Base-by-base conservation (phyloP, 768 basidiomycete genomes). In the Agrocybe pediades region DNA sequence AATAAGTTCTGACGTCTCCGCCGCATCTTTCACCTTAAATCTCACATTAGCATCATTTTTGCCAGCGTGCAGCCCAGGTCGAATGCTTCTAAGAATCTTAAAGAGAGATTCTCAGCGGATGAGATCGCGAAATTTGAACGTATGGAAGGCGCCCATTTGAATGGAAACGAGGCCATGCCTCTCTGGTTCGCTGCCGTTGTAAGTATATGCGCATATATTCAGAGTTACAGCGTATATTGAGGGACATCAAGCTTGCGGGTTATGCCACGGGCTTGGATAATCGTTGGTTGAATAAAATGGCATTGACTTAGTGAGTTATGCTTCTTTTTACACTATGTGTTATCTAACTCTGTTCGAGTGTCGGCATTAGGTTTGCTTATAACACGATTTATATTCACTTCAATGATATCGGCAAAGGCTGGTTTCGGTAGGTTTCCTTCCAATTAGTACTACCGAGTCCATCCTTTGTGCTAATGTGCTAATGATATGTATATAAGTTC, bases 71-170 rank as follows among this genome's bases (percentile, higher is more conserved):
- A 62, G 9, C 74, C 74, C 2, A 68, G 74, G 11, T 53, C 57
- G 7, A 73, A 69, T 51, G 46, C 51, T 2, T 53, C 58, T 1
- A 62, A 62, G 33, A 56, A 66, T 24, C 11, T 51, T 20, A 54
- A 56, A 20, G 65, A 70, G 24, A 70, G 67, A 39, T 44, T 74
- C 15, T 55, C 69, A 3, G 55, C 65, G 2, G 54, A 58, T 1
- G 23, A 66, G 3, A 64, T 63, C 1, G 61, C 57, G 20, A 63
- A 62, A 4, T 53, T 68, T 3, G 64, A 65, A 41, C 64, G 72
- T 19, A 69, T 76, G 71, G 68, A 72, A 55, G 75, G 71, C 6
- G 72, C 74, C 2, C 74, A 73, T 44, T 25, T 60, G 56, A 72
- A 73, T 39, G 72, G 72, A 6, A 68, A 64, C 21, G 73, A 74